Evolutionary conservation across 2,329 filamentous ascomycete genomes (phyloP), one percentile per base, ranked within the genome.

Genomic region (Aspergillus quadrilineatus): DNA sequence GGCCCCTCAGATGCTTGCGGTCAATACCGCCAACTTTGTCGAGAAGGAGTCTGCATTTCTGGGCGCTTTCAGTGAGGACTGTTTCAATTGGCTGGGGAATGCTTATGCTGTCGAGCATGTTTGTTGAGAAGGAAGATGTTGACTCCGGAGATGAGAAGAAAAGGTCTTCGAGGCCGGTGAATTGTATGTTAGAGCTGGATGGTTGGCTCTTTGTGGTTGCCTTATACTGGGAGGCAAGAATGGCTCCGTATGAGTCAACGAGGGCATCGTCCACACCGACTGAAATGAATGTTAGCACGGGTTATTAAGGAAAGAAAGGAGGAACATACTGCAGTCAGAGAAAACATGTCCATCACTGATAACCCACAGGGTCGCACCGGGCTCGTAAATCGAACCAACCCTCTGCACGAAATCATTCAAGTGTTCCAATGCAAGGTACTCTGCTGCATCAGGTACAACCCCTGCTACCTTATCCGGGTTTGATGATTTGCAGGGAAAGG

Each of bases 331-430:
- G 65, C 75, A 78, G 58, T 79, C 73, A 22, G 70, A 72, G 32
- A 76, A 75, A 6, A 76, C 73, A 56, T 76, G 73, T 4, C 74
- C 74, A n/a, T 76, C 74, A 42, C 72, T 74, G 28, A 76, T 69
- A 51, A 77, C 69, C 64, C 64, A 71, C n/a, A 76, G 46, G 48
- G 65, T 69, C 26, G 67, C 73, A 2, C 74, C 73, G 0, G 68
- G 69, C 5, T 49, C 14, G 29, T 76, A 75, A 1, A 75, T 50
- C 17, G 64, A 52, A 45, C 69, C 64, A n/a, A 74, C 53, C 10
- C 53, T 59, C 29, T 62, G 59, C 2, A 72, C 49, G 36, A 76
- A 75, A 4, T 26, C 44, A 44, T 71, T 59, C 9, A 76, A 61
- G 10, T 65, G 62, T 7, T 65, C 59, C 42, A 76, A 51, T 1